These are phyloP conservation scores for Zasmidium angulare DNA, from an alignment of 2,329 filamentous ascomycete genomes.

Conservation along the genomic window DNA sequence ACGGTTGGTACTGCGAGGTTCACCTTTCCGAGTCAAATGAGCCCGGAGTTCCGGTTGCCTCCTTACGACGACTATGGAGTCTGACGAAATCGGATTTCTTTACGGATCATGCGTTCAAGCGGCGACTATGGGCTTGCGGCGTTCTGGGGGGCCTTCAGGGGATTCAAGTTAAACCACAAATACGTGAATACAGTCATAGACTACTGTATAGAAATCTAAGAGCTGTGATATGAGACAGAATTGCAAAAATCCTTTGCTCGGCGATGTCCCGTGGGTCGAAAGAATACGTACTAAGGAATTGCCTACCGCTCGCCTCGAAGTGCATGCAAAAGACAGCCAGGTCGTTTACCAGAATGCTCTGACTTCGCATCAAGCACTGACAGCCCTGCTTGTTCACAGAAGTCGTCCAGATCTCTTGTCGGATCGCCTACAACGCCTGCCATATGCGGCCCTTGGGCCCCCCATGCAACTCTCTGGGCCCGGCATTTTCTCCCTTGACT, in stretches of 20 bases:
- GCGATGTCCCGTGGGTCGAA: not conserved
- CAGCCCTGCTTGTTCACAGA: conserved; percentile 20
- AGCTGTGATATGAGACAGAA: not conserved
- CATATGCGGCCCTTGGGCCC: conserved; percentile 42
- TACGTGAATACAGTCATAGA: not conserved
- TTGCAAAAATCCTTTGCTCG: not conserved
- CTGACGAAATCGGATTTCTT: not conserved
- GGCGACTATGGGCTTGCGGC: not conserved
- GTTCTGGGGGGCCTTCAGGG: not conserved
- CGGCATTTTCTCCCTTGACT: conserved; percentile 47
- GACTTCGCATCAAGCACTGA: not conserved
- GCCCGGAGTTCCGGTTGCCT: not conserved
- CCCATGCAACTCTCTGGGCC: conserved; percentile 43
- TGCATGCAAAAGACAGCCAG: not conserved
- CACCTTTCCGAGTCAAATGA: conserved; percentile 7
- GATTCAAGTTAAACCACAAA: not conserved
- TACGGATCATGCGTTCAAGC: not conserved
- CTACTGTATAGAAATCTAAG: not conserved
- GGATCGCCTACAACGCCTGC: conserved; percentile 40
- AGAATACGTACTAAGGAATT: not conserved
- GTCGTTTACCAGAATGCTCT: not conserved
- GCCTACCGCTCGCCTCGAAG: not conserved
- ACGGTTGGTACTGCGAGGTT: not conserved
- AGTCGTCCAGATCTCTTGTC: conserved; percentile 34
- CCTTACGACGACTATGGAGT: not conserved